Percentiles rank a stretch among this genome's conserved stretches.
These are phyloP conservation scores for Cylindrotheca fusiformis DNA, from an alignment of 108 stramenopile genomes.

Conservation along the genomic window DNA sequence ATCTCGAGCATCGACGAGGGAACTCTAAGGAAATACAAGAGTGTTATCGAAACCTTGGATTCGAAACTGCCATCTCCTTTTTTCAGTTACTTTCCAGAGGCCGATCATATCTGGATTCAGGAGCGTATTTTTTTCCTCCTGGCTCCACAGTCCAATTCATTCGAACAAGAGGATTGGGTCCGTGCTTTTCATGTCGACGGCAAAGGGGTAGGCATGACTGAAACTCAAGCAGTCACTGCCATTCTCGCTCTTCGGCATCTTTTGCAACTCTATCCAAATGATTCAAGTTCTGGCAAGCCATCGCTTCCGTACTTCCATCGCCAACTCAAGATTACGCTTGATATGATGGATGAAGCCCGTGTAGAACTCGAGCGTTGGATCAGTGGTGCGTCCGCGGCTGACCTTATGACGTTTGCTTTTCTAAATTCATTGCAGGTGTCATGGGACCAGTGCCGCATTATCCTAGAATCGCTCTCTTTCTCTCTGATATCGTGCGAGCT, in stretches of 20 bases:
- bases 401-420: conserved; percentile 39
- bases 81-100: conserved; percentile 16
- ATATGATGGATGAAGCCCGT: conserved; percentile 32
- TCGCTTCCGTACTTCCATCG: conserved; percentile 32
- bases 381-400: conserved; percentile 30
- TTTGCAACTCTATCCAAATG: conserved; percentile 36
- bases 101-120: conserved; percentile 30
- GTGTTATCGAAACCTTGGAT: conserved; percentile 5
- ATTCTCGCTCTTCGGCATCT: conserved; percentile 45
- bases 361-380: conserved; percentile 26
- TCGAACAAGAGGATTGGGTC: conserved; percentile 7
- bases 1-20: neutral
- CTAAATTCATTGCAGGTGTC: conserved; percentile 34
- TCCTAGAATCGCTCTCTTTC: conserved; percentile 29
- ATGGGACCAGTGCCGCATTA: conserved; percentile 37
- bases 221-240: conserved; percentile 30
- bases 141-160: conserved; percentile 26
- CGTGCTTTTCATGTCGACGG: conserved; percentile 21
- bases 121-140: conserved; percentile 37
- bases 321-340: conserved; percentile 18
- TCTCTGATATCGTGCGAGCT: conserved; percentile 35
- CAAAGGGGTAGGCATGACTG: conserved; percentile 48
- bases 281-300: conserved; percentile 27
- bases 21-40: neutral
- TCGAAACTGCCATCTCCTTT: neutral